Base-by-base conservation (phyloP, 148 eudicot species). In the Simmondsia chinensis region DNA sequence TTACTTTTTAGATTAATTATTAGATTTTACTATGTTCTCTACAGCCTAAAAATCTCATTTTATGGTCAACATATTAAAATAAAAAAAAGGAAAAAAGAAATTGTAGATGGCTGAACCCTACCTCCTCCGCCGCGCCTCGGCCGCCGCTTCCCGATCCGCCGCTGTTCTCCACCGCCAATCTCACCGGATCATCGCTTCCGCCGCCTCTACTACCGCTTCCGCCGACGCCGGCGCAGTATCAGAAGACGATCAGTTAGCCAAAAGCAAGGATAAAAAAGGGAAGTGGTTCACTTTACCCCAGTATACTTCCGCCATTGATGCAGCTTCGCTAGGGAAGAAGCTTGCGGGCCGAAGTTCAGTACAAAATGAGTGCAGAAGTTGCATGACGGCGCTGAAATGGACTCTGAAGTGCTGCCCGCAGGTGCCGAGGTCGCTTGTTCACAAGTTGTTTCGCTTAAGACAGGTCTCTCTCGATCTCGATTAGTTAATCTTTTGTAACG, bases 401-500 rank as follows among this genome's bases (percentile, higher is more conserved):
- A 82, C 86, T 33, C 57, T 70, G 14, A 70, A 67, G 18, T 91
- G 94, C 56, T 79, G 99, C 43, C 99, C 99, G 31, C 63, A 75
- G 24, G 61, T 91, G 8, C 96, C 96, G 8, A 70, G 85, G 36
- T 76, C 85, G 7, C 87, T 91, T 33, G 86, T 91, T 7, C 99
- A 91, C 61, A 91, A 91, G 56, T 77, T 91, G 26, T 91, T 91
- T 58, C 89, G 99, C 40, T 66, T 91, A 28, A 67, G 99, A 48
- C 95, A 85, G 94, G 97, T 89, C 14, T 5, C 1, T 19, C 16
- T 23, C 21, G 44, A 18, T 49, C n/a, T 7, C 23, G 33, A 2
- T 20, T 43, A 28, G 23, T 33, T 31, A 2, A 6, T 19, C 24
- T 16, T 25, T 13, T 7, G 18, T 12, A 7, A 32, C 6, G 19